A percentile compares a stretch with the other conserved stretches of the same genome.
Conservation (phyloP, 179 eudicot genomes). For the Gypsophila paniculata region DNA sequence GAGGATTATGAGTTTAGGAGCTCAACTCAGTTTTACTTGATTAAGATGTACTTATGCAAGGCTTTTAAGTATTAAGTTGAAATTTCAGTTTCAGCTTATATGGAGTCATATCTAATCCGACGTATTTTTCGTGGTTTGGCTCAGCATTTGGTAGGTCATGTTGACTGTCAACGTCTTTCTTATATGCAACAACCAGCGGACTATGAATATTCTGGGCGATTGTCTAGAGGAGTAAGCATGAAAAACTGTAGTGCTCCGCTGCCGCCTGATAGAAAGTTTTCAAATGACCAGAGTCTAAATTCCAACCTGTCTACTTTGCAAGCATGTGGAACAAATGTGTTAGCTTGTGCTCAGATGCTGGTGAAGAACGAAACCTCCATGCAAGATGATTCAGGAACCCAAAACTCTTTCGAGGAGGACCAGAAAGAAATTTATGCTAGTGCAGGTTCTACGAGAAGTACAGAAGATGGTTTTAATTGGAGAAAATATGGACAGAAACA, state of each 20-base stretch:
- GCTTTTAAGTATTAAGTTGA: background rate
- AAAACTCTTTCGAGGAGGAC: conserved; percentile 22
- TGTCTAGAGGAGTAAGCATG: conserved; percentile 24
- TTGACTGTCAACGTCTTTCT: conserved; percentile 21
- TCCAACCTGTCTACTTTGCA: conserved; percentile 25
- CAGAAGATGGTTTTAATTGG: conserved; percentile 41
- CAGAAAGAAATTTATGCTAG: conserved; percentile 33
- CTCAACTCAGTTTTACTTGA: background rate
- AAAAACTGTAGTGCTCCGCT: conserved; percentile 23
- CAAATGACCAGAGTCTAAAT: conserved; percentile 18
- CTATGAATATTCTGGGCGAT: conserved; percentile 27
- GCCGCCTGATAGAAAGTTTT: conserved; percentile 26
- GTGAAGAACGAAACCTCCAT: conserved; percentile 22
- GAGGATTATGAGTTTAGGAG: background rate
- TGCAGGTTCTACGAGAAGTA: conserved; percentile 28
- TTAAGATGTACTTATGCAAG: background rate
- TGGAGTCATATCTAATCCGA: background rate
- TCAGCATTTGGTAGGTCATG: conserved; percentile 24
- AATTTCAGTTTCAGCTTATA: background rate
- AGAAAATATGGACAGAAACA: conserved; percentile 45
- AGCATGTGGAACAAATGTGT: conserved; percentile 23
- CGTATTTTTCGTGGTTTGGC: conserved; percentile 21
- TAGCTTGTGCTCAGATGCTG: conserved; percentile 28
- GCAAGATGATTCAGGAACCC: conserved; percentile 23
- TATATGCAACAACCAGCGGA: conserved; percentile 28